These are phyloP conservation scores for Termitomyces sp. DNA, from an alignment of 768 basidiomycete genomes.

Conservation along the genomic window DNA sequence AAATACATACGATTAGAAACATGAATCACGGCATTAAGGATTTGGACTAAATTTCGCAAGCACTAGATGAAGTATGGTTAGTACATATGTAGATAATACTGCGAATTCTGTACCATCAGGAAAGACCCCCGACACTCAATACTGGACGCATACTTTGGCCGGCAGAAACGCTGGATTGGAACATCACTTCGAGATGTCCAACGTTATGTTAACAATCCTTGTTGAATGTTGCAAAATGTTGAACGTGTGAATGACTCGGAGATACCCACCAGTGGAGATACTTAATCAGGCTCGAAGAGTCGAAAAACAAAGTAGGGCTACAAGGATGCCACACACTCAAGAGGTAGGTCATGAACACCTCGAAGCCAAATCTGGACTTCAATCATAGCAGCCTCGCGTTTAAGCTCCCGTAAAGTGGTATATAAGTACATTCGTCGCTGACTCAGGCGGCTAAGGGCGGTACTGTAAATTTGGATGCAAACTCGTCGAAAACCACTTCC, in stretches of 20 bases:
- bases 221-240: not conserved
- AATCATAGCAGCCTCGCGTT: not conserved
- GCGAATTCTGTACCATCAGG: no score
- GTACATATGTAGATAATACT: no score
- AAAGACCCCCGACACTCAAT: no score
- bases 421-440: not conserved
- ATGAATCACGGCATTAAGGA: not conserved
- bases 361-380: no score
- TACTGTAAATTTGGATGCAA: constrained; percentile 53
- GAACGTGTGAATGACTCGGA: not conserved
- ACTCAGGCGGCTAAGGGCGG: constrained; percentile 43
- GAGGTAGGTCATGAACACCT: no score
- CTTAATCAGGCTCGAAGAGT: not conserved
- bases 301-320: not conserved
- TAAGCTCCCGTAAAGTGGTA: not conserved
- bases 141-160: no score
- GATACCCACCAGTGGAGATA: not conserved
- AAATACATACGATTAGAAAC: not conserved
- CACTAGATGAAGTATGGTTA: no score
- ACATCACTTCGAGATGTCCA: no score
- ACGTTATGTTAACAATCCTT: no score
- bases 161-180: no score
- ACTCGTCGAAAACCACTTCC: constrained; percentile 60
- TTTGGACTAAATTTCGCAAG: not conserved
- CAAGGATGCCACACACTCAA: not conserved